Evolutionary conservation across 164 flowering plant species (phyloP).

Genomic region (Dillenia suffruticosa): DNA sequence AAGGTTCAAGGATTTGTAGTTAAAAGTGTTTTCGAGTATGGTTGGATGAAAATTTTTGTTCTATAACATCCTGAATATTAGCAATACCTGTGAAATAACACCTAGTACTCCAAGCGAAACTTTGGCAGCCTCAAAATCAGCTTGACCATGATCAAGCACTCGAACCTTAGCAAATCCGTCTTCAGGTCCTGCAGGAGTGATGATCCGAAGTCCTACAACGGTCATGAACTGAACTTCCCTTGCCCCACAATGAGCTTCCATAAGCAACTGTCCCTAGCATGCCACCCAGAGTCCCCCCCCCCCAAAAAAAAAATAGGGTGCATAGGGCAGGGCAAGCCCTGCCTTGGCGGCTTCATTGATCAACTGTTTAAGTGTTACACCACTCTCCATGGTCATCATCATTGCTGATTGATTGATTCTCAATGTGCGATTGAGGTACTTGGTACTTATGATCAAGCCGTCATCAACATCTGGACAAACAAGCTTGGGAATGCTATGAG

Average conservation of each 20-base stretch:
- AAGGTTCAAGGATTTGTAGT: too few species aligned
- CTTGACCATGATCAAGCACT: constrained; percentile 17
- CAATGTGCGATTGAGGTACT: constrained; percentile 30
- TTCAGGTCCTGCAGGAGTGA: constrained; percentile 36
- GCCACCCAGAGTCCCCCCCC: constrained; percentile 76
- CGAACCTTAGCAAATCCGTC: constrained; percentile 56
- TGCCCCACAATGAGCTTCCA: constrained; percentile 71
- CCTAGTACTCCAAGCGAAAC: constrained; percentile 82
- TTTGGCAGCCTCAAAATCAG: constrained; percentile 47
- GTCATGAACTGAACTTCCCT: constrained; percentile 69
- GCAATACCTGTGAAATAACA: constrained; percentile 63
- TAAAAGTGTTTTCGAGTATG: too few species aligned
- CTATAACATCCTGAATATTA: too few species aligned
- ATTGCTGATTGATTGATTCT: constrained; percentile 21
- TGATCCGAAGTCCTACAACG: constrained; percentile 41
- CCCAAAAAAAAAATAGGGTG: constrained; percentile 90
- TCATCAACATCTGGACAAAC: constrained; percentile 54
- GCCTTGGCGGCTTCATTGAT: constrained; percentile 48
- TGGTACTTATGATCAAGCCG: constrained; percentile 62
- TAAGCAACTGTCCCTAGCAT: constrained; percentile 68
- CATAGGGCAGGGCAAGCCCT: constrained; percentile 55
- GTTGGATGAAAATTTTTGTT: too few species aligned
- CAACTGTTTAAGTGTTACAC: constrained; percentile 49
- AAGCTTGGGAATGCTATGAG: constrained; percentile 68
- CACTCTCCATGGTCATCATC: constrained; percentile 55